These are phyloP conservation scores for Neophaeococcomyces aloes DNA, from an alignment of 2,329 filamentous ascomycete genomes.

Conservation along the genomic window DNA sequence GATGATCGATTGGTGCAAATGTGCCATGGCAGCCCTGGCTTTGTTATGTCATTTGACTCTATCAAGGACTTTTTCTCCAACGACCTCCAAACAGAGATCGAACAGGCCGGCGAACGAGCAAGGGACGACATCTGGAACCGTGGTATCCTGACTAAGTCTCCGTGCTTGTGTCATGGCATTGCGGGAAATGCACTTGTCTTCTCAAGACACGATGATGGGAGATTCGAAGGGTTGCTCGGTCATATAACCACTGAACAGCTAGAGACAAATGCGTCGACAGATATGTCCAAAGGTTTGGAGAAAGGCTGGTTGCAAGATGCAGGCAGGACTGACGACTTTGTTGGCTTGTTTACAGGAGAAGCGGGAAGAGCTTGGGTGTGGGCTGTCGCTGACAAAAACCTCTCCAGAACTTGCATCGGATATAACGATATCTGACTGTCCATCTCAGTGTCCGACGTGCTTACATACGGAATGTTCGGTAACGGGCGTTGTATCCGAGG, in stretches of 20 bases:
- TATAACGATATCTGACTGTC: conserved; percentile 23
- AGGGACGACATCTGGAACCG: conserved; percentile 46
- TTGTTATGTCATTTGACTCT: conserved; percentile 48
- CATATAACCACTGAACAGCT: conserved; percentile 14
- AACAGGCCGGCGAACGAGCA: conserved; percentile 19
- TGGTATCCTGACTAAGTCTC: conserved; percentile 53
- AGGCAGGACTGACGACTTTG: conserved; percentile 41
- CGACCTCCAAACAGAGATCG: conserved; percentile 11
- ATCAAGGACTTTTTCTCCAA: conserved; percentile 43
- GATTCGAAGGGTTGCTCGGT: conserved; percentile 15
- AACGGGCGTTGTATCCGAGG: too few relatives aligned
- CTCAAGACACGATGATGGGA: conserved; percentile 8
- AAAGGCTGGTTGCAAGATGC: conserved; percentile 23
- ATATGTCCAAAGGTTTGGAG: not conserved
- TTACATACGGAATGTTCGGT: too few relatives aligned
- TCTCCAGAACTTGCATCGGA: conserved; percentile 15
- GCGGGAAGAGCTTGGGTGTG: conserved; percentile 41
- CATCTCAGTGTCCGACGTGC: too few relatives aligned
- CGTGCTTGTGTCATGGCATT: conserved; percentile 56
- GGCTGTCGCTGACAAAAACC: conserved; percentile 22
- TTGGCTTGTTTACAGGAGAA: conserved; percentile 41
- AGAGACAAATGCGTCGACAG: conserved; percentile 16
- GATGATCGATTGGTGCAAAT: conserved; percentile 46
- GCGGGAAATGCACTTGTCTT: conserved; percentile 50
- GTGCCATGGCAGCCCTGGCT: conserved; percentile 57